These are phyloP conservation scores for Chaetomium globosum DNA, from an alignment of 2,329 filamentous ascomycete genomes.

Conservation along the genomic window DNA sequence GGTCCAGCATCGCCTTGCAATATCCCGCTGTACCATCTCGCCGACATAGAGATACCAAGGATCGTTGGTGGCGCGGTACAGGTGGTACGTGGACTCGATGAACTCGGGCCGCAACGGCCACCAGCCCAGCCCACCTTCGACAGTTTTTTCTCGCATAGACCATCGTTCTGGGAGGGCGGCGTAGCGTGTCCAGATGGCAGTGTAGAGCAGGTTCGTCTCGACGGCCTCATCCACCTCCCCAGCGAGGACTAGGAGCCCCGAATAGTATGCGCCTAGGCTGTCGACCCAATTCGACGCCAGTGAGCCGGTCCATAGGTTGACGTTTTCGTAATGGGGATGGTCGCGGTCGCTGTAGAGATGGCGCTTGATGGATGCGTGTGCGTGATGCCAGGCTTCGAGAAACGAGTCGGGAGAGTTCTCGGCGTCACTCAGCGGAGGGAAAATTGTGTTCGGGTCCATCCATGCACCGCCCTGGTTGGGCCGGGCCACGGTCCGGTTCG, in stretches of 20 bases:
- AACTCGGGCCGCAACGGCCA: constrained; percentile 96
- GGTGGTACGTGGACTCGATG: constrained; percentile 92
- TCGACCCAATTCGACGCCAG: constrained; percentile 93
- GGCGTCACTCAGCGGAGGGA: constrained; percentile 61
- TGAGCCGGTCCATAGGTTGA: constrained; percentile 84
- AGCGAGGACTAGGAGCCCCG: constrained; percentile 80
- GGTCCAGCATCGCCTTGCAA: constrained; percentile 85
- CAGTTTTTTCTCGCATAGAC: constrained; percentile 80
- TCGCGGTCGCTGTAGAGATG: constrained; percentile 85
- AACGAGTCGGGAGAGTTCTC: constrained; percentile 78
- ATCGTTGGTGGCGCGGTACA: constrained; percentile 91
- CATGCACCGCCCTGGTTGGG: constrained; percentile 44
- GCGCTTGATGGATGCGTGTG: constrained; percentile 83
- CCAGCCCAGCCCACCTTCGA: constrained; percentile 87
- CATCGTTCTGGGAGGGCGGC: constrained; percentile 92
- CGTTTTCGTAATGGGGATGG: constrained; percentile 91
- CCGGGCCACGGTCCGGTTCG: constrained; percentile 54
- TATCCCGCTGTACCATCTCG: constrained; percentile 91
- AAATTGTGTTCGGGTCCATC: constrained; percentile 67
- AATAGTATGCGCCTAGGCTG: constrained; percentile 92
- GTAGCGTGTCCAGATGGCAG: constrained; percentile 92
- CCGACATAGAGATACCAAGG: constrained; percentile 96
- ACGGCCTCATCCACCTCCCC: constrained; percentile 91
- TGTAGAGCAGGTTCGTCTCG: constrained; percentile 85
- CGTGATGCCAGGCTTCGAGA: constrained; percentile 78